Percentiles rank a stretch among this genome's conserved stretches.
Conservation (phyloP, 192 early-diverging fungal genomes). For the Rhizophlyctis rosea region DNA sequence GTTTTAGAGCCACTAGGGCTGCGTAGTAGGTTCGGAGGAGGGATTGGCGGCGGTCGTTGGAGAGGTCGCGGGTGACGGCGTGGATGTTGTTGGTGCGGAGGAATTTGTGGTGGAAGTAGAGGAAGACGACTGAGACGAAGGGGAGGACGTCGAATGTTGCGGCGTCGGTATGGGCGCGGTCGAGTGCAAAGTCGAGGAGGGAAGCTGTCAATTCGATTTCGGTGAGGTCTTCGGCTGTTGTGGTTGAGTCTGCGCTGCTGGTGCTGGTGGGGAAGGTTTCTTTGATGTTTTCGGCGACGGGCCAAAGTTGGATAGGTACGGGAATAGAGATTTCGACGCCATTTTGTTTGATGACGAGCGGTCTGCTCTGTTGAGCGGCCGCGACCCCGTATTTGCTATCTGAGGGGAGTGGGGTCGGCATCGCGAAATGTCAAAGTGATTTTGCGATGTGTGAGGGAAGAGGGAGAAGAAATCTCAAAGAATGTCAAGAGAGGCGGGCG, state of each 20-base stretch:
- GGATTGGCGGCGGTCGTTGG: conserved; percentile 37
- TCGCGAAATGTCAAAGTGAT: not conserved
- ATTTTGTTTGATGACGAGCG: conserved; percentile 74
- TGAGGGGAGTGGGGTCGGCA: not conserved
- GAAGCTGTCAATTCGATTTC: conserved; percentile 69
- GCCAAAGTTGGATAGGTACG: conserved; percentile 83
- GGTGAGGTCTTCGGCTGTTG: conserved; percentile 51
- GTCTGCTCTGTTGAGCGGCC: conserved; percentile 37
- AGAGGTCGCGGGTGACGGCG: conserved; percentile 52
- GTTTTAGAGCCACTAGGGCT: conserved; percentile 64
- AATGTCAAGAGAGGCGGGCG: not conserved
- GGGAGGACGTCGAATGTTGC: conserved; percentile 44
- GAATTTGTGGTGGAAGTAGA: conserved; percentile 70
- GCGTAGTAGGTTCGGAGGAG: conserved; percentile 78
- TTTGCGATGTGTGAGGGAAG: not conserved
- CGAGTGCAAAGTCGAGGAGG: conserved; percentile 52
- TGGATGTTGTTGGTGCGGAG: conserved; percentile 83
- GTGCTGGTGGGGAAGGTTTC: conserved; percentile 53
- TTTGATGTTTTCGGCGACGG: conserved; percentile 78
- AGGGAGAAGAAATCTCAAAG: not conserved
- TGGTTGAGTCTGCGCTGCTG: not conserved
- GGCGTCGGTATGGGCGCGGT: conserved; percentile 10
- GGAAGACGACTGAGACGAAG: conserved; percentile 75
- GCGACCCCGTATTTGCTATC: too few relatives aligned
- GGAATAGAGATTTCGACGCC: conserved; percentile 77